Evolutionary conservation across 345 rosid species (phyloP), one percentile per base, ranked within the genome.

Genomic region (Pistacia atlantica): DNA sequence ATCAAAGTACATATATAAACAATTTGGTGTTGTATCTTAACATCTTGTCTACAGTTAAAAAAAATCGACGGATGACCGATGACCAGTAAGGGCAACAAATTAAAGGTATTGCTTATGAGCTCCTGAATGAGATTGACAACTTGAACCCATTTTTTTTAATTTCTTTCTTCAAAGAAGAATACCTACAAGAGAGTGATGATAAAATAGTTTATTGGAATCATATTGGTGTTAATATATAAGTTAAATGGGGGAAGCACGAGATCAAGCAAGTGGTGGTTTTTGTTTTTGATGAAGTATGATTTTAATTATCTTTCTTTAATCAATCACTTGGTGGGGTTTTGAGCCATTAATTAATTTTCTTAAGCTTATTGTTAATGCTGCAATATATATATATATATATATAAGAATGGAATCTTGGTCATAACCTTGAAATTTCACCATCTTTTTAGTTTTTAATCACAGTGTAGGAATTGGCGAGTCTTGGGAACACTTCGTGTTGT

Each of bases 191-290:
- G 45, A 14, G 7, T 69, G 8, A n/a, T 8, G 11, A 35, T 31
- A 61, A 12, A 37, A 46, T 81, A 70, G 62, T 75, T 79, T 69
- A 74, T 48, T 46, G 12, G 33, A 64, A 57, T 13, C 18, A 78
- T 64, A 25, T 25, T 25, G 73, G 66, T 75, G 86, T 75, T 81
- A 25, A 20, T 12, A 42, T 38, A 55, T 49, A 59, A 51, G 45
- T 64, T 71, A 81, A 78, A 79, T 77, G 89, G 84, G 85, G 62
- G 89, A 76, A 85, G 82, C 87, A 85, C 89, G 77, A 85, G 83
- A 81, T 74, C 84, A 81, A 80, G 87, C 90, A 82, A 84, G 87
- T 73, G 77, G 76, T 45, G 80, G 71, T 55, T 84, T 75, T 77
- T 83, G 72, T 84, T 52, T 5, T 58, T 74, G 71, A 54, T 78